Conservation (phyloP, 2,329 filamentous ascomycete genomes). For the Westerdykella sp. region DNA sequence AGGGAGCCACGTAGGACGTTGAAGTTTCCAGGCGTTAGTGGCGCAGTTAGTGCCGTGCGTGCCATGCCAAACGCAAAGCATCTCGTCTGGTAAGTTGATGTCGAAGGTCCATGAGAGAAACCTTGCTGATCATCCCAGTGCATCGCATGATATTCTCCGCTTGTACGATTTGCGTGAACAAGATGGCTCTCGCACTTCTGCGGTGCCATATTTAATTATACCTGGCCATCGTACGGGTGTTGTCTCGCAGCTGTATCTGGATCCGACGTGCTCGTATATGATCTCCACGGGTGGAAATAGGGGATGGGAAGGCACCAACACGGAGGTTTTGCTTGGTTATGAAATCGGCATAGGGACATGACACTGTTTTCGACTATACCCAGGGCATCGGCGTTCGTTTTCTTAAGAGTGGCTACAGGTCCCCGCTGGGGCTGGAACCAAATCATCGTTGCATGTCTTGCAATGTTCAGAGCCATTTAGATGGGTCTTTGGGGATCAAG, state of each 20-base stretch:
- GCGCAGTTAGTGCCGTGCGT: constrained; percentile 78
- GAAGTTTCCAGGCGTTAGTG: constrained; percentile 83
- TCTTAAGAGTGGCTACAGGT: not conserved
- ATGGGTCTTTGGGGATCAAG: no score
- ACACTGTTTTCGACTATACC: constrained; percentile 21
- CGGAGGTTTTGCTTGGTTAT: constrained; percentile 89
- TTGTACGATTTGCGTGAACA: constrained; percentile 79
- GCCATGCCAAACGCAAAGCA: constrained; percentile 92
- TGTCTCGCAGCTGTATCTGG: constrained; percentile 78
- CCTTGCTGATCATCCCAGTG: constrained; percentile 46
- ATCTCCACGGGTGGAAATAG: constrained; percentile 85
- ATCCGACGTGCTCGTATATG: constrained; percentile 85
- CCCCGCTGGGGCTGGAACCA: no score
- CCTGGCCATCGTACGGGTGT: constrained; percentile 85
- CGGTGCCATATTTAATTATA: constrained; percentile 91
- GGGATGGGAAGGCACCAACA: constrained; percentile 87
- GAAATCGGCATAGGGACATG: constrained; percentile 60
- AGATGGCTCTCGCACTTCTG: constrained; percentile 60
- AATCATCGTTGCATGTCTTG: no score
- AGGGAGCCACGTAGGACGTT: constrained; percentile 72
- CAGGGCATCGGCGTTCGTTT: constrained; percentile 5
- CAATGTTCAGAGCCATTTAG: no score
- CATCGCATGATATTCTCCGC: constrained; percentile 86
- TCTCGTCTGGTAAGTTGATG: constrained; percentile 64
- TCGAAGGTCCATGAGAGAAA: not conserved